Base-by-base conservation (phyloP, 179 eudicot species). In the Actinidia chinensis region DNA sequence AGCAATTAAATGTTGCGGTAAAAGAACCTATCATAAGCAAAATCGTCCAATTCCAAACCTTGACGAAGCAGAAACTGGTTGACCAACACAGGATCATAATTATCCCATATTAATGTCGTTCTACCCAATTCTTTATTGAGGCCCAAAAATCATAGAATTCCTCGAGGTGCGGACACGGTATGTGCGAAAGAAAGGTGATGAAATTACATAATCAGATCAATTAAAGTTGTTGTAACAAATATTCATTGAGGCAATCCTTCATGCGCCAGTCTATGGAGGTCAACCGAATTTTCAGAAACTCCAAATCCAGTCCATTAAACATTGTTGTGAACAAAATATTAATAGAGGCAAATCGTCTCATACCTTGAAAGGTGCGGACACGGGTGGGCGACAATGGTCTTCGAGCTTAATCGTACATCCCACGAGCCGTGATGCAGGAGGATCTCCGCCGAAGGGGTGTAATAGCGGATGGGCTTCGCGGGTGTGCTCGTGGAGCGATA, bases 381-480 rank as follows among this genome's bases (percentile, higher is more conserved):
- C 93, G 88, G 20, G 92, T 80, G 20, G 92, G 93, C 2, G 95
- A 83, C 98, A 10, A 91, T 78, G 0, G 98, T 90, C 98, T n/a
- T 98, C 93, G 10, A 93, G 85, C 86, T 95, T 93, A 73, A 93
- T 73, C 2, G 97, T 85, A 47, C 98, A 51, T 95, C 97, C 98
- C 97, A 95, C 0, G 97, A 6, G 90, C 81, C 25, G 95, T 88
- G 22, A 93, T 43, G 55, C 93, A 93, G 7, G 97, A 93, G n/a
- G n/a, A 60, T 93, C 97, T 0, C 90, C 84, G 20, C 97, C 82
- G 9, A 88, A 82, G 13, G 97, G 90, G 79, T 95, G 79, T 90
- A 93, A 18, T 95, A 97, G 10, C 52, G 90, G 77, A 79, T 95
- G 97, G 0, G 84, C 85, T 78, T 95, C 97, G 1, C 97, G 92